A percentile compares a stretch with the other conserved stretches of the same genome.
These are phyloP conservation scores for Ampelomyces quisqualis DNA, from an alignment of 2,329 filamentous ascomycete genomes.

Conservation along the genomic window DNA sequence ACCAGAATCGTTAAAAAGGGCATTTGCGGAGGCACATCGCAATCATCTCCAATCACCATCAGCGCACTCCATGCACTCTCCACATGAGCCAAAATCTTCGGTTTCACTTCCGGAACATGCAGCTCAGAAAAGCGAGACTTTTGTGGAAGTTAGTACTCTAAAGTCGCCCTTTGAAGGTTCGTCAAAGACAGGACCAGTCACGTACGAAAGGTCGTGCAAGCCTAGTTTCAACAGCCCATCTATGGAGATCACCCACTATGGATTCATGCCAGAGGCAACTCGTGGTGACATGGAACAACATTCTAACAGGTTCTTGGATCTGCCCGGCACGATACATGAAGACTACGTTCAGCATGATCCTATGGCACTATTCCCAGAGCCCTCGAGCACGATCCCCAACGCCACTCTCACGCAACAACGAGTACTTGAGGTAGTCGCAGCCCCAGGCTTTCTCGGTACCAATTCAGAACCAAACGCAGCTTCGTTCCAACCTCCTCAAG, in stretches of 20 bases:
- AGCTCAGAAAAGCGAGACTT: constrained; percentile 28
- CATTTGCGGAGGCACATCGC: constrained; percentile 29
- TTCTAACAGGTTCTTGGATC: constrained; percentile 16
- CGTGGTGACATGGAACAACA: background rate
- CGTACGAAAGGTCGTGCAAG: constrained; percentile 14
- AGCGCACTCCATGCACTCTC: constrained; percentile 1
- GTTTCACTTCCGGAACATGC: constrained; percentile 19
- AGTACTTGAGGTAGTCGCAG: constrained; percentile 41
- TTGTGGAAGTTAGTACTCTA: constrained; percentile 7
- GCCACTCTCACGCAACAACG: constrained; percentile 45
- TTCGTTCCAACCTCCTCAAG: constrained; percentile 24
- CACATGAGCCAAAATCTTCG: constrained; percentile 20
- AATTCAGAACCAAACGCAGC: constrained; percentile 13
- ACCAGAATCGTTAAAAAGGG: constrained; percentile 23
- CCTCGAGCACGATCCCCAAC: constrained; percentile 47
- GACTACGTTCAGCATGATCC: constrained; percentile 46
- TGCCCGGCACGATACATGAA: constrained; percentile 38
- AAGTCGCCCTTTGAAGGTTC: constrained; percentile 1
- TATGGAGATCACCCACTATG: constrained; percentile 2
- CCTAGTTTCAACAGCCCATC: constrained; percentile 10
- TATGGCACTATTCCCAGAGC: constrained; percentile 43
- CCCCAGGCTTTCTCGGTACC: constrained; percentile 28
- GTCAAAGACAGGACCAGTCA: constrained; percentile 7
- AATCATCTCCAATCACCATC: constrained; percentile 24
- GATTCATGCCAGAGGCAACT: background rate